Percentiles rank a stretch among this genome's conserved stretches.
phyloP scores from a whole-genome alignment of 2,329 filamentous ascomycete species.

The Apiospora pterosperma region DNA sequence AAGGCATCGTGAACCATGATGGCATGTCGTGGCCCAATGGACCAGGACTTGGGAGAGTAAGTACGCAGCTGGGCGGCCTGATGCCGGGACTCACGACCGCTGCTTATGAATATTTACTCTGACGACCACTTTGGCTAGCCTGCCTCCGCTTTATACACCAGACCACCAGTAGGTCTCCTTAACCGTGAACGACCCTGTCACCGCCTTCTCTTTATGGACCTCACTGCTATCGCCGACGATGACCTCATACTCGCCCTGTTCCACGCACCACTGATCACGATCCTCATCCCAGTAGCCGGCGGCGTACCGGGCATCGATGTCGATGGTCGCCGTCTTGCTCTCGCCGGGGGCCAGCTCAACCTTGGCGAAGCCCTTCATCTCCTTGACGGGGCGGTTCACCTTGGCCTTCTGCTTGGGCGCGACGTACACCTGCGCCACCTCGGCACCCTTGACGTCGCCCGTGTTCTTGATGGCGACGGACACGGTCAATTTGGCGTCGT shows the following conservation, averaged over 20 bases:
- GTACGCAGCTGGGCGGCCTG: too few relatives aligned
- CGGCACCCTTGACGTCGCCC: conserved; percentile 46
- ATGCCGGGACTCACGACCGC: too few relatives aligned
- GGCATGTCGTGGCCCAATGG: too few relatives aligned
- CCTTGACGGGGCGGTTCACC: conserved; percentile 40
- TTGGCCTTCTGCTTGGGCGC: conserved; percentile 42
- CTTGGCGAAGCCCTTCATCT: conserved; percentile 63
- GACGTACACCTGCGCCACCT: conserved; percentile 57
- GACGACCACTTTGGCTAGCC: neutral
- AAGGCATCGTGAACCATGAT: too few relatives aligned
- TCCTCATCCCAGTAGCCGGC: conserved; percentile 70
- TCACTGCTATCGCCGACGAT: conserved; percentile 56
- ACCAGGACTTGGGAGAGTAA: too few relatives aligned
- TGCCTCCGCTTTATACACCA: conserved; percentile 43
- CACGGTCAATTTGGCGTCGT: conserved; percentile 52
- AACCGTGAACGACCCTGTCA: conserved; percentile 54
- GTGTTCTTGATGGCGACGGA: conserved; percentile 50
- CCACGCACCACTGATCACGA: conserved; percentile 60
- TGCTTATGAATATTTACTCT: too few relatives aligned
- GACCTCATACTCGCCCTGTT: conserved; percentile 63
- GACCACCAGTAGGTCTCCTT: conserved; percentile 64
- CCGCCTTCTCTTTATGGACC: conserved; percentile 40
- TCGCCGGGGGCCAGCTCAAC: conserved; percentile 46
- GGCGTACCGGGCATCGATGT: conserved; percentile 59
- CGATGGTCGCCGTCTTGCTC: conserved; percentile 48